A percentile compares a stretch with the other conserved stretches of the same genome.
phyloP scores from a whole-genome alignment of 495 filamentous ascomycete species.

The Xanthoparmelia taractica region DNA sequence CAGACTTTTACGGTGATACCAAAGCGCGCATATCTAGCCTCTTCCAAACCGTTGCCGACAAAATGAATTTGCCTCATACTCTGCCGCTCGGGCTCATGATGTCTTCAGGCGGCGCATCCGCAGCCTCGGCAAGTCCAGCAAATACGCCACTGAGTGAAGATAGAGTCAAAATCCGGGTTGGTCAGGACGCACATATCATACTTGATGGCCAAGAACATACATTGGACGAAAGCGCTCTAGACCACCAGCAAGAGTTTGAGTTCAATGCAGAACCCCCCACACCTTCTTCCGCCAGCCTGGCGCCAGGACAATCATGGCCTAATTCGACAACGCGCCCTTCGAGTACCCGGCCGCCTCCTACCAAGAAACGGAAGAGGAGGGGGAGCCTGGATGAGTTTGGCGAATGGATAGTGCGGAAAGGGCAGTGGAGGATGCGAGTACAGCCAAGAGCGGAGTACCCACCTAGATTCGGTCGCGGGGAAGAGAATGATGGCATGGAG shows the following conservation, averaged over 20 bases:
- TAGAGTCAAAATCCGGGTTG: conserved; percentile 58
- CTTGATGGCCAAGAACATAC: conserved; percentile 56
- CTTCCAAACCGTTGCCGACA: conserved; percentile 72
- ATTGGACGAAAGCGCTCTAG: conserved; percentile 18
- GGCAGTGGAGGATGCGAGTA: conserved; percentile 75
- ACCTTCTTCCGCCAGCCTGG: neutral
- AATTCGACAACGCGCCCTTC: conserved; percentile 4
- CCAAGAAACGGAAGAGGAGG: conserved; percentile 45
- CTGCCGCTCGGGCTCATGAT: conserved; percentile 63
- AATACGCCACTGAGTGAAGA: conserved; percentile 66
- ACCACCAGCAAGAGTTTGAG: conserved; percentile 12
- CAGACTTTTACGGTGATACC: conserved; percentile 62
- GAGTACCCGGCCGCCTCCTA: conserved; percentile 25
- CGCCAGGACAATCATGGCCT: conserved; percentile 5
- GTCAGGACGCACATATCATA: conserved; percentile 57
- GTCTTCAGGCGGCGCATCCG: conserved; percentile 43
- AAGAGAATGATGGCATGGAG: conserved; percentile 37
- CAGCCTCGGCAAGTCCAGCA: conserved; percentile 51
- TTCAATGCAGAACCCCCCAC: neutral
- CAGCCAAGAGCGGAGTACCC: conserved; percentile 33
- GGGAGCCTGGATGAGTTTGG: conserved; percentile 31
- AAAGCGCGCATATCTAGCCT: conserved; percentile 63
- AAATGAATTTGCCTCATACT: conserved; percentile 62
- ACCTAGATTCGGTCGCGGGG: conserved; percentile 7
- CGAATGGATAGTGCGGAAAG: conserved; percentile 67